Conservation (phyloP, 139 green algal species). For the Coelastrella sp. region DNA sequence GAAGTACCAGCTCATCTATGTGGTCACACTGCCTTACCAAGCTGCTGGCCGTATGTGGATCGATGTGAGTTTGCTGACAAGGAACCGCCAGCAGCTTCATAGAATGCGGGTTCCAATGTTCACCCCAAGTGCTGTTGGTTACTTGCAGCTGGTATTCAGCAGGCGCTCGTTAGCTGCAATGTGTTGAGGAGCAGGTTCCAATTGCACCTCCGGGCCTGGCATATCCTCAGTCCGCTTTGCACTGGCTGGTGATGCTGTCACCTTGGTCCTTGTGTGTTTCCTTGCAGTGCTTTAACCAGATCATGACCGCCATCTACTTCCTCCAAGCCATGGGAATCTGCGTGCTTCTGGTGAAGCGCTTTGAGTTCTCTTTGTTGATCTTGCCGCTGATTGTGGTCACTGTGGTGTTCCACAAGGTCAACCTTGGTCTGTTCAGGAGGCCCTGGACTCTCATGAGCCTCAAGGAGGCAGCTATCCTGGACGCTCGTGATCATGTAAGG, state of each 20-base stretch:
- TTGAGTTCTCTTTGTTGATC: slow-evolving; percentile 55
- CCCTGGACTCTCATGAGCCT: slow-evolving; percentile 71
- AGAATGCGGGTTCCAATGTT: too few relatives aligned
- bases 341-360: slow-evolving; percentile 75
- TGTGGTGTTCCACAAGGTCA: slow-evolving; percentile 56
- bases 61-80: slow-evolving; percentile 37
- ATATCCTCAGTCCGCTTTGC: too few relatives aligned
- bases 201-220: too few relatives aligned
- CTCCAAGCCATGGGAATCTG: slow-evolving; percentile 78
- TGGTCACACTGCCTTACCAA: slow-evolving; percentile 54
- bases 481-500: slow-evolving; percentile 52
- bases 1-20: slow-evolving; percentile 61
- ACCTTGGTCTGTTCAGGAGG: slow-evolving; percentile 58
- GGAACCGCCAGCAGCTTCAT: too few relatives aligned
- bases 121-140: too few relatives aligned
- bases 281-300: slow-evolving; percentile 65
- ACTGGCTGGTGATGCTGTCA: too few relatives aligned
- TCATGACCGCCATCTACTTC: slow-evolving; percentile 70
- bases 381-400: slow-evolving; percentile 65
- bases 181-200: too few relatives aligned
- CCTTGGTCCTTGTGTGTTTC: not conserved
- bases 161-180: too few relatives aligned
- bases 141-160: too few relatives aligned
- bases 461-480: slow-evolving; percentile 71
- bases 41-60: slow-evolving; percentile 52